These are phyloP conservation scores for Amanita phalloides DNA, from an alignment of 768 basidiomycete species.

Conservation along the genomic window DNA sequence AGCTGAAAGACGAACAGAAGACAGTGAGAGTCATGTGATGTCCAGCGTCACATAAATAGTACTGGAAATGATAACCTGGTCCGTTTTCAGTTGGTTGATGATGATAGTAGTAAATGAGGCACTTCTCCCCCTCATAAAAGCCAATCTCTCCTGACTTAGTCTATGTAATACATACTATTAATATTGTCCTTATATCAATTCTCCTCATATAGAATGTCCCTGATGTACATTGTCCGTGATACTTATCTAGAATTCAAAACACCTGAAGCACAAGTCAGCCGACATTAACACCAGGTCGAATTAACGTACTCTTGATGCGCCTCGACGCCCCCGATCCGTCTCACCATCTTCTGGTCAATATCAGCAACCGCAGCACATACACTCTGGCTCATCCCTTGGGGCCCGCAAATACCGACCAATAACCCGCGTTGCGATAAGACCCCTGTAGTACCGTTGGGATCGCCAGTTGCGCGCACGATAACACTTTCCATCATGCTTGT, in stretches of 20 bases:
- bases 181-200: too few species aligned
- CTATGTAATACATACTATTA: too few species aligned
- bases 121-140: too few species aligned
- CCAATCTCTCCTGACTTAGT: too few species aligned
- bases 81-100: too few species aligned
- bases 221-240: background rate
- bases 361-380: conserved; percentile 35
- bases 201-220: too few species aligned
- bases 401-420: conserved; percentile 58
- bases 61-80: too few species aligned
- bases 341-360: conserved; percentile 32
- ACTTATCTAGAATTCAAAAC: background rate
- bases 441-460: conserved; percentile 22
- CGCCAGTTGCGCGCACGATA: conserved; percentile 30
- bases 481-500: conserved; percentile 36
- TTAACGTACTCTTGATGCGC: conserved; percentile 34
- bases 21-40: too few species aligned
- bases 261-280: background rate
- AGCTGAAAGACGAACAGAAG: too few species aligned
- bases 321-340: conserved; percentile 54
- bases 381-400: conserved; percentile 36
- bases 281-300: conserved; percentile 1
- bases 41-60: too few species aligned
- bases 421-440: conserved; percentile 25
- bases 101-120: too few species aligned